Evolutionary conservation across 768 basidiomycete species (phyloP), one percentile per base, ranked within the genome.

Genomic region (Phylloporus scabripes): DNA sequence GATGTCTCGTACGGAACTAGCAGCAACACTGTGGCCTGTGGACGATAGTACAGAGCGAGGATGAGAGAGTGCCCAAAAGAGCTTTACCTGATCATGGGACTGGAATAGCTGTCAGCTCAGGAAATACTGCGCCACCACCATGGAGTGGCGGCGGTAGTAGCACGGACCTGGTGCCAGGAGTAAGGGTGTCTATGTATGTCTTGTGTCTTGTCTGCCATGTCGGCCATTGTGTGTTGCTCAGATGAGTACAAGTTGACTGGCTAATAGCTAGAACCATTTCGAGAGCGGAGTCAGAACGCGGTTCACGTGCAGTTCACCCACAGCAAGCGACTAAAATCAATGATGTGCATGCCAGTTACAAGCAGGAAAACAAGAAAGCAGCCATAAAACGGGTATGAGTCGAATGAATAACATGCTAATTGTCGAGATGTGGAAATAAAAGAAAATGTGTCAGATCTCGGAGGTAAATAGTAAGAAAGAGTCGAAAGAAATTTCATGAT

Each of bases 91-190:
- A 76, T 91, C 88, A 77, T 91, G 88, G 54, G 88, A 89, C 88
- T 91, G 55, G 29, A 41, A 50, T 41, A 43, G 14, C 28, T 8
- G 52, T 60, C 53, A 64, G 58, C 52, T 48, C 18, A 9, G 39
- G 20, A 49, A 50, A 26, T 33, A 36, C 42, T 48, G 40, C 51
- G 60, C 60, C 57, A 52, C 52, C 62, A 42, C 34, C 43, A 14
- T 39, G 40, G 24, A 33, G 28, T n/a, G n/a, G 23, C 15, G 17
- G 21, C 46, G 21, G 29, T 23, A 5, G 40, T 20, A 5, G 50
- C 44, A 65, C 77, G 53, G 60, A 88, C 88, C 80, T 91, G 88
- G 67, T 91, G 89, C 88, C 88, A 91, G 55, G 88, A 87, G 59
- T 91, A 91, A 17, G 76, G 69, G 42, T 70, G 71, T 56, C 65